A percentile compares a stretch with the other conserved stretches of the same genome.
These are phyloP conservation scores for Casuarina glauca DNA, from an alignment of 306 rosid genomes.

Conservation along the genomic window DNA sequence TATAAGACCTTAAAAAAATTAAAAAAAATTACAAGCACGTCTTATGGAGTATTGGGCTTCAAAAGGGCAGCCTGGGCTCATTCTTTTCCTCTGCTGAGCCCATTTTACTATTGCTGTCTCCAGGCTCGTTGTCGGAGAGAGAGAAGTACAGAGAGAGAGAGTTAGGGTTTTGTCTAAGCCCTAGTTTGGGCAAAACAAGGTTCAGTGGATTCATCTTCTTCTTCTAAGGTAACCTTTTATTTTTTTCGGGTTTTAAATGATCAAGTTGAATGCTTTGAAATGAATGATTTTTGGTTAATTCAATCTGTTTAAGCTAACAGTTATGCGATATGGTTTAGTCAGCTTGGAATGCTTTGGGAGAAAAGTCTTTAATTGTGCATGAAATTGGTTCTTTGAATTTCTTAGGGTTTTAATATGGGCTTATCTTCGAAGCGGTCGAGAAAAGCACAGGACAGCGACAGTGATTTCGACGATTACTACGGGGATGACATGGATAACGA, in stretches of 20 bases:
- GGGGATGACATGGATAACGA: conserved; percentile 14
- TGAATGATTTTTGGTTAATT: no score
- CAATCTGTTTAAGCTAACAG: no score
- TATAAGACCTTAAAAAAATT: no score
- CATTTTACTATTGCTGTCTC: neutral
- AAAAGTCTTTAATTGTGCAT: neutral
- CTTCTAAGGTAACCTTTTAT: neutral
- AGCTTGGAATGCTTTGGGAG: no score
- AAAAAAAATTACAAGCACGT: no score
- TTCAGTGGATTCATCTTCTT: neutral
- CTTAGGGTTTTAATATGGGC: conserved; percentile 22
- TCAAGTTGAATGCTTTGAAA: no score
- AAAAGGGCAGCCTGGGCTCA: neutral
- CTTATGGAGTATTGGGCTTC: neutral
- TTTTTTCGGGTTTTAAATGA: no score
- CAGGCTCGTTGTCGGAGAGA: neutral
- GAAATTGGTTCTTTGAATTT: neutral
- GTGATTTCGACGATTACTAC: conserved; percentile 22
- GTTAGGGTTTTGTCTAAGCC: neutral
- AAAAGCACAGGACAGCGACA: conserved; percentile 31
- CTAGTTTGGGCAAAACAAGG: neutral
- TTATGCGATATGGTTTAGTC: no score
- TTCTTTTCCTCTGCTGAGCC: no score
- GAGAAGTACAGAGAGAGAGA: neutral
- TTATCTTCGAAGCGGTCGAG: conserved; percentile 17